Base-by-base conservation (phyloP, 495 filamentous ascomycete species). In the Lentithecium fluviatile region DNA sequence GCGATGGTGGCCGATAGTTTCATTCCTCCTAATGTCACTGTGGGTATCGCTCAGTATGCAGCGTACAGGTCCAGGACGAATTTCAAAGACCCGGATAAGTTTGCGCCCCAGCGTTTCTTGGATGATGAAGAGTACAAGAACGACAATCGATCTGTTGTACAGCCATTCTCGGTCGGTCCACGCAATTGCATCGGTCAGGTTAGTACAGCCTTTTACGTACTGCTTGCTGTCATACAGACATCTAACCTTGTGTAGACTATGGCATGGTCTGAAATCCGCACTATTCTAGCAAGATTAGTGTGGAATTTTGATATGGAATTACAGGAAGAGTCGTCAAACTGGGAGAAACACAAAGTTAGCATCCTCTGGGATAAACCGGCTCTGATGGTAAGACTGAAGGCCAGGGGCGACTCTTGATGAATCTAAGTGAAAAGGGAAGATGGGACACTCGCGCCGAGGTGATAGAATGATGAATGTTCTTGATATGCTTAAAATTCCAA, bases 351-450 rank as follows among this genome's bases (percentile, higher is more conserved):
- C 23, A 63, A 57, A 43, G 51, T 40, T 3, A 57, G 26, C 24
- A 43, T 57, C 4, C 23, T 63, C 6, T 63, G 60, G 60, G 60
- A 63, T 43, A 63, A 63, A 37, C 53, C 36, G 29, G 26, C 60
- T 1, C 23, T 63, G 38, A 54, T 50, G 56, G 56, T 59, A 5
- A 50, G 37, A 23, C 20, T 57, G 32, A 47, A 8, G 20, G 6
- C 25, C 12, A 45, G 52, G 40, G 21, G 3, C 10, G 10, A 32
- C 29, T 4, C 29, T 4, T 3, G 29, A 32, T 32, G 29, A 32
- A 10, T 10, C 4, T 32, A n/a, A n/a, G n/a, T n/a, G n/a, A n/a
- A n/a, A n/a, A n/a, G n/a, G n/a, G n/a, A n/a, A n/a, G n/a, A n/a
- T n/a, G n/a, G n/a, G n/a, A n/a, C n/a, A n/a, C n/a, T n/a, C n/a